A percentile compares a stretch with the other conserved stretches of the same genome.
Evolutionary conservation across 352 stramenopile species (phyloP).

Genomic region (Globisporangium polare): DNA sequence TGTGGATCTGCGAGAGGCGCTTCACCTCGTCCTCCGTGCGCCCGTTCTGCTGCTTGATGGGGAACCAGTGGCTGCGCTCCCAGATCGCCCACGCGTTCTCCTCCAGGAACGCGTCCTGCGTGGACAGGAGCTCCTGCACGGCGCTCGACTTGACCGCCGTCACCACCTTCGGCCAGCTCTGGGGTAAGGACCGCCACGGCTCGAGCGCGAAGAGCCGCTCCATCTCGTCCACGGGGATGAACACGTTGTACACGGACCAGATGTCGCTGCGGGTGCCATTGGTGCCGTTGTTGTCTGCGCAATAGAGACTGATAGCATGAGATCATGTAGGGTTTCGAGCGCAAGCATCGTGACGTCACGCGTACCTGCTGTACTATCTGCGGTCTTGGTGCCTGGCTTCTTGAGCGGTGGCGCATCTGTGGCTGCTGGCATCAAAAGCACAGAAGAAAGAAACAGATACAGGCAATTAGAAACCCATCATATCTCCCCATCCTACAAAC

Average conservation of each 20-base stretch:
- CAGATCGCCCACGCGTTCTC: constrained; percentile 37
- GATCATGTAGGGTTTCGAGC: neutral
- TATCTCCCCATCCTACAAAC: neutral
- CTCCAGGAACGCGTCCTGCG: constrained; percentile 32
- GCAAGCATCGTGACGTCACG: neutral
- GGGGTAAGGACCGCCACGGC: constrained; percentile 12
- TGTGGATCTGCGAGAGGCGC: constrained; percentile 27
- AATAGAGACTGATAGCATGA: neutral
- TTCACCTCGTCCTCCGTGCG: constrained; percentile 25
- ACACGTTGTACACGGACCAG: constrained; percentile 20
- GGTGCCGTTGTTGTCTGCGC: neutral
- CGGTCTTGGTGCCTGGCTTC: constrained; percentile 8
- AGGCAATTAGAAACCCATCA: neutral
- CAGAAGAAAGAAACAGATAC: neutral
- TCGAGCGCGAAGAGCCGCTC: constrained; percentile 13
- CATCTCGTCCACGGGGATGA: constrained; percentile 18
- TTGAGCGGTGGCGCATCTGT: constrained; percentile 10
- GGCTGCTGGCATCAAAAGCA: neutral
- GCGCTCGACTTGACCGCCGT: constrained; percentile 12
- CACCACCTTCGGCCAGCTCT: constrained; percentile 26
- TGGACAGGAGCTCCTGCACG: constrained; percentile 18
- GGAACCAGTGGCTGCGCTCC: constrained; percentile 47
- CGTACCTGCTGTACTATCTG: constrained; percentile 9
- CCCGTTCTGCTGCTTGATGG: constrained; percentile 42
- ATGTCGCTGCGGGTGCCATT: neutral